phyloP scores from a whole-genome alignment of 495 filamentous ascomycete genomes.

The Filosporella fistucella region DNA sequence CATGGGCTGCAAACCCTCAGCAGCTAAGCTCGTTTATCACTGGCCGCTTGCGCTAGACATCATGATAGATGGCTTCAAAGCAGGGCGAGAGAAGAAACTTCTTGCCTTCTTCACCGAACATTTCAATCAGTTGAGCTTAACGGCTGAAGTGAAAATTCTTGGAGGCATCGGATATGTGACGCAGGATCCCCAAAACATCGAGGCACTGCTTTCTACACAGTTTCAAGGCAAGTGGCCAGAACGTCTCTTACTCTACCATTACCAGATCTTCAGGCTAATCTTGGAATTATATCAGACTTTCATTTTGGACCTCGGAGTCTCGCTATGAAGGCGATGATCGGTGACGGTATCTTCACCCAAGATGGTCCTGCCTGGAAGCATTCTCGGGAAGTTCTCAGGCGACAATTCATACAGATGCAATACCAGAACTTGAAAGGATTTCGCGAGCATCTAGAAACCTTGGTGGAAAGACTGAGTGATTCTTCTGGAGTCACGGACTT shows the following conservation, averaged over 20 bases:
- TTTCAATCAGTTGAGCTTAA: constrained; percentile 8
- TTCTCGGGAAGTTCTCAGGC: constrained; percentile 46
- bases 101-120: constrained; percentile 10
- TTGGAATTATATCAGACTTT: constrained; percentile 31
- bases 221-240: constrained; percentile 47
- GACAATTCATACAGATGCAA: constrained; percentile 41
- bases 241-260: constrained; percentile 15
- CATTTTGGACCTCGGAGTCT: constrained; percentile 34
- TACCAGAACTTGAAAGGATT: constrained; percentile 44
- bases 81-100: constrained; percentile 1
- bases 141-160: constrained; percentile 18
- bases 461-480: constrained; percentile 36
- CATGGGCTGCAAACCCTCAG: constrained; percentile 2
- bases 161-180: constrained; percentile 38
- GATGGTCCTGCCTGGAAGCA: constrained; percentile 48
- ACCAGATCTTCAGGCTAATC: not conserved
- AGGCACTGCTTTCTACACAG: constrained; percentile 59
- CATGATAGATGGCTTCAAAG: not conserved
- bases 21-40: constrained; percentile 4
- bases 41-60: constrained; percentile 5
- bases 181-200: constrained; percentile 67
- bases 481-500: constrained; percentile 52
- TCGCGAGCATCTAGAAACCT: constrained; percentile 47
- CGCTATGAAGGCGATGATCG: constrained; percentile 42
- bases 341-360: constrained; percentile 52